Evolutionary conservation across 1,139 yeast genomes (phyloP), one percentile per base, ranked within the genome.

Genomic region (Scheffersomyces insectosa): DNA sequence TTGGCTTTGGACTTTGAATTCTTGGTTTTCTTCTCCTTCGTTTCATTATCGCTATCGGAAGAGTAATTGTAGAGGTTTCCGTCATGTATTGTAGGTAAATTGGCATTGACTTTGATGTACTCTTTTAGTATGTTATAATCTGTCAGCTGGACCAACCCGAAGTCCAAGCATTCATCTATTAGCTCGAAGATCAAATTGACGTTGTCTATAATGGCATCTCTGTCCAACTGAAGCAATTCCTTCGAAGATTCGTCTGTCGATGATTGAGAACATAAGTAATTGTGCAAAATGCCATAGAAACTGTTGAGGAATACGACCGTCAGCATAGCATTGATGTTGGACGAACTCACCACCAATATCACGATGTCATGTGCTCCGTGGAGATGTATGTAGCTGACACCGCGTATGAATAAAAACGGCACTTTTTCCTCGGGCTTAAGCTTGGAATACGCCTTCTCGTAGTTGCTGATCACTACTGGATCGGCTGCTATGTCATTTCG

Each of bases 131-230:
- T 66, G 45, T 70, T 73, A 51, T 65, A 72, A 50, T 74, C 79
- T 1, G 79, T 71, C 42, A 66, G 59, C 48, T 74, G 79, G 11
- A 70, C 55, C 4, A 73, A 54, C 6, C 79, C 79, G 43, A 67
- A 65, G 48, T 74, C 79, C 62, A 74, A 63, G 50, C 78, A 72
- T 48, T 74, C 79, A 44, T 74, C 79, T 20, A 74, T 50, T 4
- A 74, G 55, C 49, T 74, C 79, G 42, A 67, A 69, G 9, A 74
- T 62, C 36, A 74, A 57, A 40, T 65, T 66, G 39, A 66, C 59
- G 47, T 73, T 74, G 45, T 74, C 79, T n/a, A 64, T 49, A 3
- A 74, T 60, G 4, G 59, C 47, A 37, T 74, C 78, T 37, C 60
- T 60, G 41, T 29, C 28, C 62, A 27, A 65, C 33, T 20, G 38